Evolutionary conservation across 495 filamentous ascomycete genomes (phyloP).

Genomic region (Trichoderma asperelloides): DNA sequence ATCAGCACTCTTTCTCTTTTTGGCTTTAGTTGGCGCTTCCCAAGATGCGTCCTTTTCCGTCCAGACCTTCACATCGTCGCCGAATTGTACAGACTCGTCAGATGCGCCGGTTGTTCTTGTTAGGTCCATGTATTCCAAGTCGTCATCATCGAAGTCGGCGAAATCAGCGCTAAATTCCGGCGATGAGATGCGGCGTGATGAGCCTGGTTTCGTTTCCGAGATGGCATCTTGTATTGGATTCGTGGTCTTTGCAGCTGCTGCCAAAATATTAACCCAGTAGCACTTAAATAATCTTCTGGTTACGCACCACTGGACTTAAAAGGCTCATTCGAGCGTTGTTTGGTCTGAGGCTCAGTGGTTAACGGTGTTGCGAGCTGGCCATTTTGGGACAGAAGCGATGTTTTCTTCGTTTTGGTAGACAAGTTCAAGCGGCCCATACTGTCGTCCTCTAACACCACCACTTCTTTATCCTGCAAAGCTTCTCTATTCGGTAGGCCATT

Average conservation of each 20-base stretch:
- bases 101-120: slow-evolving; percentile 47
- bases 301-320: slow-evolving; percentile 2
- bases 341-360: background rate
- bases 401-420: slow-evolving; percentile 12
- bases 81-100: slow-evolving; percentile 39
- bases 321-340: background rate
- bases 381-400: slow-evolving; percentile 10
- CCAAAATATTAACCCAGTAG: background rate
- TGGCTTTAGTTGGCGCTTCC: slow-evolving; percentile 37
- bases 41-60: slow-evolving; percentile 43
- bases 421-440: slow-evolving; percentile 23
- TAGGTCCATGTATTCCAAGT: slow-evolving; percentile 59
- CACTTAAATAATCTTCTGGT: background rate
- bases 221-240: background rate
- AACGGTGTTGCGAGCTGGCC: slow-evolving; percentile 4
- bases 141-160: slow-evolving; percentile 11
- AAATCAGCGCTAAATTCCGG: background rate
- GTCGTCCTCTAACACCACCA: slow-evolving; percentile 10
- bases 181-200: background rate
- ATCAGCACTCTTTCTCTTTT: slow-evolving; percentile 70
- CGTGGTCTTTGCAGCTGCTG: background rate
- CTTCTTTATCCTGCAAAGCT: background rate
- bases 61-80: slow-evolving; percentile 49
- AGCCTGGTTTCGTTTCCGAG: background rate
- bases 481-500: slow-evolving; percentile 2